These are phyloP conservation scores for Pyricularia sp. DNA, from an alignment of 2,329 filamentous ascomycete genomes.

Conservation along the genomic window DNA sequence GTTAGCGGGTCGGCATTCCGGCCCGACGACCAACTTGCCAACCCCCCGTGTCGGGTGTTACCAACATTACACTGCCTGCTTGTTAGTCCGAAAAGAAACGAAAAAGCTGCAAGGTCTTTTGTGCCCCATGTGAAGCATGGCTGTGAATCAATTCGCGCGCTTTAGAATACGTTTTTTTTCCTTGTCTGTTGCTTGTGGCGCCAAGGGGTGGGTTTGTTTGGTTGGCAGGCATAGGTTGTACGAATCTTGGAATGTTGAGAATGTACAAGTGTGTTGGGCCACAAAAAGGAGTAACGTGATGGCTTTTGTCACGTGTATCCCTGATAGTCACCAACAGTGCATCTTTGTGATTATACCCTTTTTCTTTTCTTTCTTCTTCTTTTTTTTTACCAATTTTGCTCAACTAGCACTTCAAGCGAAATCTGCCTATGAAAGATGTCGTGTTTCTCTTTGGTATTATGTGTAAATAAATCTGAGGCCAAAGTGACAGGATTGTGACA, in stretches of 20 bases:
- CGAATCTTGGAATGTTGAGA: too few relatives aligned
- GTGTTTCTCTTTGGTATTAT: not conserved
- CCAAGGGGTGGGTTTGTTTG: too few relatives aligned
- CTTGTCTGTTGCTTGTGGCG: too few relatives aligned
- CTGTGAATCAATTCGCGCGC: not conserved
- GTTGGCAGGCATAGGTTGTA: not conserved
- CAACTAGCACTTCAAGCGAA: too few relatives aligned
- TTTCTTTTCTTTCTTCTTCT: not conserved
- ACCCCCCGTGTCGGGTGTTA: not conserved
- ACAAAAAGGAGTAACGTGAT: not conserved
- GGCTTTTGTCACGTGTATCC: not conserved
- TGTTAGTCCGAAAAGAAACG: too few relatives aligned
- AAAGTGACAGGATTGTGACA: not conserved
- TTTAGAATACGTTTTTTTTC: not conserved
- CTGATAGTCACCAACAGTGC: not conserved
- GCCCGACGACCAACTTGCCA: not conserved
- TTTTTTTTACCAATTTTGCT: too few relatives aligned
- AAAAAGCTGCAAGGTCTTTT: not conserved
- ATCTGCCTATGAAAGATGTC: not conserved
- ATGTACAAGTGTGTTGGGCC: too few relatives aligned
- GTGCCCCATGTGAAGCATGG: not conserved
- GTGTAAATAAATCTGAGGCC: not conserved
- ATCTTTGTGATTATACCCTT: too few relatives aligned
- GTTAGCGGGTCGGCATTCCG: not conserved
- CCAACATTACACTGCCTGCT: too few relatives aligned